Percentiles rank a stretch among this genome's conserved stretches.
Conservation (phyloP, 345 rosid genomes). For the Conringia planisiliqua region DNA sequence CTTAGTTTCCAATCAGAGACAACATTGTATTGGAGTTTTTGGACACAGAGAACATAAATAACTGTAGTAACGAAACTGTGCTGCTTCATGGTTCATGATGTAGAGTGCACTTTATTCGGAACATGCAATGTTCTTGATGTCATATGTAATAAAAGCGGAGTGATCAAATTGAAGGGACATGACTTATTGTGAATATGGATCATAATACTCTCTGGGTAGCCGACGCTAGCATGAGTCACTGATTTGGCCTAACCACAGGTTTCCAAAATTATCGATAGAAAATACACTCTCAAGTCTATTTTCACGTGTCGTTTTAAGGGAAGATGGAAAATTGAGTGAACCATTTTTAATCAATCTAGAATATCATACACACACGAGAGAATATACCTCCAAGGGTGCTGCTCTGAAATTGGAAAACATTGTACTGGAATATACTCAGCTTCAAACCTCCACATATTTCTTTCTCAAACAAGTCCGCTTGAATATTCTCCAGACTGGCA, state of each 20-base stretch:
- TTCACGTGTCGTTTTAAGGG: background rate
- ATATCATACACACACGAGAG: conserved; percentile 12
- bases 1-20: background rate
- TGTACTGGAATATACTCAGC: conserved; percentile 63
- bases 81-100: background rate
- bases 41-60: background rate
- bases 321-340: background rate
- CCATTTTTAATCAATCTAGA: background rate
- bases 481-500: conserved; percentile 94
- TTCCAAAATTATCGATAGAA: background rate
- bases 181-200: background rate
- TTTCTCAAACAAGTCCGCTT: conserved; percentile 68
- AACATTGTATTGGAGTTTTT: conserved; percentile 18
- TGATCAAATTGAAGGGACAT: background rate
- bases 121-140: background rate
- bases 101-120: background rate
- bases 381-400: conserved; percentile 48
- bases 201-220: background rate
- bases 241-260: no score
- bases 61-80: background rate
- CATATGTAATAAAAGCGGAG: background rate
- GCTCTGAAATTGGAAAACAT: conserved; percentile 54
- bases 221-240: background rate
- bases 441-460: conserved; percentile 67
- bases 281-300: no score